phyloP scores from a whole-genome alignment of 352 stramenopile genomes.

The Globisporangium acanthophoron region DNA sequence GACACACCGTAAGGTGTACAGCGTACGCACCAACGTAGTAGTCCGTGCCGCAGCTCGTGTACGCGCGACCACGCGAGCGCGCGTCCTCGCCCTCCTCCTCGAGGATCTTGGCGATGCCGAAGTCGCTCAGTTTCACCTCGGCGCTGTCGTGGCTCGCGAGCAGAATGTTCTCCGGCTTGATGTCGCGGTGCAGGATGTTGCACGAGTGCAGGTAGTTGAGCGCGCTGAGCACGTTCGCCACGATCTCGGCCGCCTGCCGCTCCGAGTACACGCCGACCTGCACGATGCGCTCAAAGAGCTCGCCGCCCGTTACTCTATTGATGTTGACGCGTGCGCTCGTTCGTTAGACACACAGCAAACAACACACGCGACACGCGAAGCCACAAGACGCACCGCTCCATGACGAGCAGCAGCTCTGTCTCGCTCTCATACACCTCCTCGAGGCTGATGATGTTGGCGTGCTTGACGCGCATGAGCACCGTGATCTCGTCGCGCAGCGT shows the following conservation, averaged over 20 bases:
- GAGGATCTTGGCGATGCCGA: conserved; percentile 80
- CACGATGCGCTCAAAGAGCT: conserved; percentile 84
- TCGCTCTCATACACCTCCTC: conserved; percentile 86
- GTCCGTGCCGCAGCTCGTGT: conserved; percentile 85
- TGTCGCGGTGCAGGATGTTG: conserved; percentile 81
- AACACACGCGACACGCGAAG: background rate
- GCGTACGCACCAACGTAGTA: conserved; percentile 71
- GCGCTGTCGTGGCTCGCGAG: conserved; percentile 65
- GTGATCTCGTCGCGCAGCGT: conserved; percentile 84
- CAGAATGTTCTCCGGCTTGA: conserved; percentile 83
- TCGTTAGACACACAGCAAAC: background rate
- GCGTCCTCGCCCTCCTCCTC: conserved; percentile 74
- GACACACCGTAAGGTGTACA: background rate
- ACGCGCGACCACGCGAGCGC: conserved; percentile 62
- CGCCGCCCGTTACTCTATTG: conserved; percentile 68
- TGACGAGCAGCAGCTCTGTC: conserved; percentile 83
- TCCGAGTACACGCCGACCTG: conserved; percentile 80
- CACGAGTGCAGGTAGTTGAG: conserved; percentile 72
- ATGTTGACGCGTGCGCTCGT: background rate
- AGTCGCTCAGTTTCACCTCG: conserved; percentile 81
- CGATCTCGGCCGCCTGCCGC: conserved; percentile 66
- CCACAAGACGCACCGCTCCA: conserved; percentile 53
- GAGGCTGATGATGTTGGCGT: conserved; percentile 86
- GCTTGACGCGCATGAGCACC: conserved; percentile 78
- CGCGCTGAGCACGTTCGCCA: conserved; percentile 65